A percentile compares a stretch with the other conserved stretches of the same genome.
Conservation (phyloP, 257 asterid genomes). For the Solanum stenotomum region DNA sequence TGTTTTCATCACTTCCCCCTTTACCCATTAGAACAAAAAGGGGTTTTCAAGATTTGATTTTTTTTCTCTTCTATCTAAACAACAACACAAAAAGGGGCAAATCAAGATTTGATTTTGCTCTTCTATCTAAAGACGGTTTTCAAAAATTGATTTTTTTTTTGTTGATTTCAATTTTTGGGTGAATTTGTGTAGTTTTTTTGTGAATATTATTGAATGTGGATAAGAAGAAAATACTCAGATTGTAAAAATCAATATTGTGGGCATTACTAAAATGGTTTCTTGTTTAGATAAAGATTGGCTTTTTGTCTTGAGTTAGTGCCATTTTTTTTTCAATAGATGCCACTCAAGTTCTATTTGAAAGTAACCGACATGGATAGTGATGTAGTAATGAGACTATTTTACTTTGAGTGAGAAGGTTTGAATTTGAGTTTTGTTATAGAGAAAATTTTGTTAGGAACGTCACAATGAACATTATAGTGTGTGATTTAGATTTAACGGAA, state of each 20-base stretch:
- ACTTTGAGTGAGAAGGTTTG: too few relatives aligned
- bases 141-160: neutral
- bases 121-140: neutral
- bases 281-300: neutral
- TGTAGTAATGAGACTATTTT: too few relatives aligned
- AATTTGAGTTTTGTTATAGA: too few relatives aligned
- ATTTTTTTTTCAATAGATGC: neutral
- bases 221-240: neutral
- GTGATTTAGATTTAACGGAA: too few relatives aligned
- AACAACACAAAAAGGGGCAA: neutral
- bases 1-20: conserved; percentile 65
- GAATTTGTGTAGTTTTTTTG: neutral
- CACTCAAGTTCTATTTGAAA: neutral
- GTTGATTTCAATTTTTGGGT: neutral
- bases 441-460: accelerated
- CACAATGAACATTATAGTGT: too few relatives aligned
- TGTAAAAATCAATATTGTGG: neutral
- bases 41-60: neutral
- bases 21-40: conserved; percentile 40
- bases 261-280: neutral
- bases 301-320: neutral
- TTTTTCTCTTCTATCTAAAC: neutral
- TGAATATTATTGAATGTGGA: neutral
- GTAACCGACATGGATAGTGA: accelerated
- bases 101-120: neutral